Conservation (phyloP, 2,329 filamentous ascomycete genomes). For the Penicillium nordicum region DNA sequence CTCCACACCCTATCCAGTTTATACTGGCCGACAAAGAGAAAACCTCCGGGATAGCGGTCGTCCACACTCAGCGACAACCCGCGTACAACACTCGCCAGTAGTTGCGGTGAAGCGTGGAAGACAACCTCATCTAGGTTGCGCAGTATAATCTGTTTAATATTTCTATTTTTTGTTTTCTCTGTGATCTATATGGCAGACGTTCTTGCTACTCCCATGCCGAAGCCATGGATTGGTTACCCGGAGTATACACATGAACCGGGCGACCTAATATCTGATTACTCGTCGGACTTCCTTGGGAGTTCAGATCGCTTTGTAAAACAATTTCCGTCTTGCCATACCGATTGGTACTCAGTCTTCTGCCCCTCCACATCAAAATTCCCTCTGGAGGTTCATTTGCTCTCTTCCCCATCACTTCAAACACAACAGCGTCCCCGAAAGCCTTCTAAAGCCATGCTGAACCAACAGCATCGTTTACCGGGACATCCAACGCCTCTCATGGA, state of each 20-base stretch:
- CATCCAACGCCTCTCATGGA: background rate
- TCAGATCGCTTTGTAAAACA: background rate
- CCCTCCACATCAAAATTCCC: background rate
- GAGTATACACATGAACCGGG: background rate
- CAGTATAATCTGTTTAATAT: background rate
- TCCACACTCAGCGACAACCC: slow-evolving; percentile 25
- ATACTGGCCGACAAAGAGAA: slow-evolving; percentile 15
- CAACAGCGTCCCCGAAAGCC: background rate
- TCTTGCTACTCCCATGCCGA: slow-evolving; percentile 9
- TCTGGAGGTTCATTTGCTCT: background rate
- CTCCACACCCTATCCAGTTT: slow-evolving; percentile 16
- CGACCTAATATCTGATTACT: background rate
- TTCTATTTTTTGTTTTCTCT: background rate
- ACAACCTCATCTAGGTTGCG: background rate
- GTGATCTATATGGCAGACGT: slow-evolving; percentile 14
- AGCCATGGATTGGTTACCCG: slow-evolving; percentile 7
- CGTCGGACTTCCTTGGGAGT: background rate
- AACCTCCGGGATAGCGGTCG: slow-evolving; percentile 14
- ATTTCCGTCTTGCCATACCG: background rate
- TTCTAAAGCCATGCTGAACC: background rate
- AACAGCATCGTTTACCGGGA: background rate
- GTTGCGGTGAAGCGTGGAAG: slow-evolving; percentile 28
- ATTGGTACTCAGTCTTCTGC: background rate
- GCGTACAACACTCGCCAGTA: slow-evolving; percentile 20
- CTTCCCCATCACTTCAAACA: background rate